These are phyloP conservation scores for Trichomonas gallinae DNA, from an alignment of 208 protist genomes.

Conservation along the genomic window DNA sequence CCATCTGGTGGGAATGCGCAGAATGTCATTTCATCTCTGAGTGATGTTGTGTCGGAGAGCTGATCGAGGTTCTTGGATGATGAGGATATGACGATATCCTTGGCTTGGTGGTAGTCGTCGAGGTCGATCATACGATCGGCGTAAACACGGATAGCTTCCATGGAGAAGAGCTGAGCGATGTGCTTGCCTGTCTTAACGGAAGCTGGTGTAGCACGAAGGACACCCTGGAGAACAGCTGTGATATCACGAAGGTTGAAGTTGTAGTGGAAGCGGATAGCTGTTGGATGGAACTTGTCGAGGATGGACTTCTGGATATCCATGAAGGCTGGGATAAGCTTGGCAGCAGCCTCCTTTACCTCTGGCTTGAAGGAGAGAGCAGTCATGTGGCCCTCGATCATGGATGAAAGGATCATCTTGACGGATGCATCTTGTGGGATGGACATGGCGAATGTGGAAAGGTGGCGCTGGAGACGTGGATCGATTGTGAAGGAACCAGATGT, in stretches of 20 bases:
- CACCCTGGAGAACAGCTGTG: constrained; percentile 77
- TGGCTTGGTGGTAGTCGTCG: constrained; percentile 37
- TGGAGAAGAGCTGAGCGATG: constrained; percentile 73
- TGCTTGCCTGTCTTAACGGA: constrained; percentile 58
- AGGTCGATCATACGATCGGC: constrained; percentile 59
- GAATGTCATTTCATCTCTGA: background rate
- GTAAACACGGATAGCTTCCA: constrained; percentile 87
- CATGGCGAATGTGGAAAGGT: constrained; percentile 83
- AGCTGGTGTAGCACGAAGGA: constrained; percentile 33
- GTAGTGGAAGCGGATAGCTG: constrained; percentile 95
- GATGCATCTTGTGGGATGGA: constrained; percentile 70
- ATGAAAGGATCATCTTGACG: constrained; percentile 72
- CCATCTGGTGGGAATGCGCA: background rate
- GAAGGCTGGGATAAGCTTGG: constrained; percentile 44
- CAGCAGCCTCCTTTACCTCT: constrained; percentile 25
- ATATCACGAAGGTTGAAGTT: constrained; percentile 94
- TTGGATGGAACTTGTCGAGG: constrained; percentile 75
- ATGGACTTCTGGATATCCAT: constrained; percentile 53
- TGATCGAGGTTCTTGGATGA: background rate
- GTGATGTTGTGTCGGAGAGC: background rate
- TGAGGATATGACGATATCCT: background rate
- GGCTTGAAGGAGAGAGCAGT: constrained; percentile 32
- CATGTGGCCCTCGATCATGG: constrained; percentile 76
- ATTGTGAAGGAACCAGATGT: constrained; percentile 90
- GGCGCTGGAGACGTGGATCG: constrained; percentile 75